Evolutionary conservation across 2,329 filamentous ascomycete genomes (phyloP).

Genomic region (Aspergillus sp.): DNA sequence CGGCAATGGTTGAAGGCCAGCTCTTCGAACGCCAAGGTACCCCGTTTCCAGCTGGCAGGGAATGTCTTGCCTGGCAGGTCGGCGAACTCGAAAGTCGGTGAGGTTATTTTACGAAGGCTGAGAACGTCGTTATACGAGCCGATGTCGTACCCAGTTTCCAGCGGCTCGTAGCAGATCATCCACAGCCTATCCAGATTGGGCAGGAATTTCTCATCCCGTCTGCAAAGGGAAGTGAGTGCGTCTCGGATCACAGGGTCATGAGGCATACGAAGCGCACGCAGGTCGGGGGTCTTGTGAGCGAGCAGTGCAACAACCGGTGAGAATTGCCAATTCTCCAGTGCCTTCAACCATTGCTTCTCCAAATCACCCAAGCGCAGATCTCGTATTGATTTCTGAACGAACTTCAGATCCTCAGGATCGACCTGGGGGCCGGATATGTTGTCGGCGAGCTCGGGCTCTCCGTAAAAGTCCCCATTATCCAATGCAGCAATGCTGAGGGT

Average conservation of each 20-base stretch:
- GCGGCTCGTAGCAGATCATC: slow-evolving; percentile 5
- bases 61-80: slow-evolving; percentile 12
- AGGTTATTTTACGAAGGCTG: slow-evolving; percentile 7
- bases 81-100: slow-evolving; percentile 13
- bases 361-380: slow-evolving; percentile 13
- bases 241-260: slow-evolving; percentile 7
- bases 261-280: slow-evolving; percentile 16
- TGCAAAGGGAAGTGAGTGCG: slow-evolving; percentile 11
- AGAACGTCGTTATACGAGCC: slow-evolving; percentile 13
- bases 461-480: background rate
- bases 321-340: slow-evolving; percentile 10
- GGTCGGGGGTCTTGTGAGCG: slow-evolving; percentile 20
- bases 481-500: slow-evolving; percentile 7
- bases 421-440: background rate
- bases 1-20: slow-evolving; percentile 12
- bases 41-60: slow-evolving; percentile 11
- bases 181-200: slow-evolving; percentile 14
- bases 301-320: slow-evolving; percentile 18
- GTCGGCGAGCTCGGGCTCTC: background rate
- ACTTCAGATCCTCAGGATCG: background rate
- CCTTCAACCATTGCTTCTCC: slow-evolving; percentile 17
- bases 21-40: slow-evolving; percentile 6
- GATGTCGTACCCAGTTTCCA: slow-evolving; percentile 10
- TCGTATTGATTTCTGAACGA: slow-evolving; percentile 10
- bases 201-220: slow-evolving; percentile 13